Base-by-base conservation (phyloP, 257 asterid genomes). In the Buddleja alternifolia region DNA sequence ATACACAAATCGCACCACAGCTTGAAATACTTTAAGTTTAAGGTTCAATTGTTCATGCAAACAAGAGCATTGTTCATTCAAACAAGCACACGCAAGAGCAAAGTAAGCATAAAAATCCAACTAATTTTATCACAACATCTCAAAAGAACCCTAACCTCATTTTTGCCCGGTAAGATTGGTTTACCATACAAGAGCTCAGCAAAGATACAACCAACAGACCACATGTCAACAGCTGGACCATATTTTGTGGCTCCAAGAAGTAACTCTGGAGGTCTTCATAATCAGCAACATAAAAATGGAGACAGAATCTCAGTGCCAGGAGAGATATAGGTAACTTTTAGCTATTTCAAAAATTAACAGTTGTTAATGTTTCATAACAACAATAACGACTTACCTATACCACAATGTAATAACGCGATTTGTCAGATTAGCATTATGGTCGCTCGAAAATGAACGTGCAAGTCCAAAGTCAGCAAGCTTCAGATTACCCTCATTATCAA, bases 131-230 rank as follows among this genome's bases (percentile, higher is more conserved):
- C 56, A 48, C 3, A 59, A 32, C 67, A 48, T 37, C 40, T 50
- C 63, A 69, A 65, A 32, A 81, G 20, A 63, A 55, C 14, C 23
- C 86, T 70, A 67, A 90, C 98, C 98, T 90, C 98, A 72, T 71
- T 80, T 83, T 87, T 93, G 41, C 97, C 98, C 0, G 94, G 81
- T 75, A 93, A 83, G 73, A 93, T 93, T 14, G 98, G 96, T 59
- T 87, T 93, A 45, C 94, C 98, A 60, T 77, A 62, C 84, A 93
- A 78, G 67, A 93, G 96, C 77, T 93, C 98, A 58, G 98, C 97
- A 76, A 93, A 93, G 69, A 93, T 93, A 75, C 98, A 93, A 72
- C 98, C 98, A 69, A 93, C 98, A 17, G 98, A 93, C 98, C 98
- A 93, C 98, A 93, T 84, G 84, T 93, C 98, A 72, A 93, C 97